Percentiles rank a stretch among this genome's conserved stretches.
These are phyloP conservation scores for Aspergillus quadricinctus DNA, from an alignment of 2,329 filamentous ascomycete species.

Conservation along the genomic window DNA sequence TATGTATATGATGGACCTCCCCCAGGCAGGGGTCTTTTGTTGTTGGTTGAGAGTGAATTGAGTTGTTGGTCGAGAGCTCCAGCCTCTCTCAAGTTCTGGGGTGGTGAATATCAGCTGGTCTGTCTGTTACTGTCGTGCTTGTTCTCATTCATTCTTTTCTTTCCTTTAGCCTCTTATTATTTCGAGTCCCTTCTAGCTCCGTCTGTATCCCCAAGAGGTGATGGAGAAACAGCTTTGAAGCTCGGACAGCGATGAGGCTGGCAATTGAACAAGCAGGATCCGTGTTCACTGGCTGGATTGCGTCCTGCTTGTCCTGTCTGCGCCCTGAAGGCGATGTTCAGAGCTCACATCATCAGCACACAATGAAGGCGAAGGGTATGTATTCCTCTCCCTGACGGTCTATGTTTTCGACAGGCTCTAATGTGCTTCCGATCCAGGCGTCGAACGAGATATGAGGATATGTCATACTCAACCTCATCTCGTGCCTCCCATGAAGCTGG, in stretches of 20 bases:
- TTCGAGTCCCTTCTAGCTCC: conserved; percentile 4
- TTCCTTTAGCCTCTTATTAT: conserved; percentile 8
- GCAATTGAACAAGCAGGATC: conserved; percentile 37
- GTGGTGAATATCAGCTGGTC: neutral
- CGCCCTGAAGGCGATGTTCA: conserved; percentile 21
- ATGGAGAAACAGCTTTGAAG: conserved; percentile 26
- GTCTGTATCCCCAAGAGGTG: conserved; percentile 16
- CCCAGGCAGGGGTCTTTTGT: neutral
- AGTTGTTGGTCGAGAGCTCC: neutral
- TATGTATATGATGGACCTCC: neutral
- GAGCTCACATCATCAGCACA: conserved; percentile 19
- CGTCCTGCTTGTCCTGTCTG: conserved; percentile 36
- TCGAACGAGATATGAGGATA: conserved; percentile 42
- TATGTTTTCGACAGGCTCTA: neutral
- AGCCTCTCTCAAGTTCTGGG: neutral
- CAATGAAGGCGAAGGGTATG: conserved; percentile 19
- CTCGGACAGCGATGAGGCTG: conserved; percentile 33
- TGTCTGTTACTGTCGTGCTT: conserved; percentile 1
- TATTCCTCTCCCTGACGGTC: neutral
- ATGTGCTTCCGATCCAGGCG: conserved; percentile 22
- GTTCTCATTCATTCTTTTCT: neutral
- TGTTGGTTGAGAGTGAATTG: neutral
- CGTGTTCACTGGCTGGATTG: conserved; percentile 37
- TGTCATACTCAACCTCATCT: conserved; percentile 44
- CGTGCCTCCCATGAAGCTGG: conserved; percentile 44